Conservation (phyloP, 2,329 filamentous ascomycete genomes). For the Diaporthe helianthi region DNA sequence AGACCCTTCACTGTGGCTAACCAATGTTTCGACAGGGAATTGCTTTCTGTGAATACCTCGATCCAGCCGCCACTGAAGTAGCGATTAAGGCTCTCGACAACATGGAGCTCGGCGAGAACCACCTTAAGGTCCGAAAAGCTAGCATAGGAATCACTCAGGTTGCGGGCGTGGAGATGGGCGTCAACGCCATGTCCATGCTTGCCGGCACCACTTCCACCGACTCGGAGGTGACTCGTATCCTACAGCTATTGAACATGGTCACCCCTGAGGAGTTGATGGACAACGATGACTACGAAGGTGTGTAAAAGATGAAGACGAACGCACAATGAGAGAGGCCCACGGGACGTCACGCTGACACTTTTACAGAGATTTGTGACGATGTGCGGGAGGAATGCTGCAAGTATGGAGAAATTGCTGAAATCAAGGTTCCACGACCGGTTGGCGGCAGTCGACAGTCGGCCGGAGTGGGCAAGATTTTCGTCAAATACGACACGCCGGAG, state of each 20-base stretch:
- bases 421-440: conserved; percentile 90
- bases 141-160: conserved; percentile 95
- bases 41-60: conserved; percentile 93
- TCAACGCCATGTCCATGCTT: conserved; percentile 97
- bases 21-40: conserved; percentile 71
- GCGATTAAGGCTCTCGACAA: conserved; percentile 91
- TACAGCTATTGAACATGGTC: conserved; percentile 98
- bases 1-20: conserved; percentile 2
- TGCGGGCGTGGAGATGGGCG: conserved; percentile 89
- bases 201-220: conserved; percentile 85
- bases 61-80: conserved; percentile 78
- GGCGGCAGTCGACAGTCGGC: conserved; percentile 83
- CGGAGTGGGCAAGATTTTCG: conserved; percentile 96
- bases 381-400: conserved; percentile 92
- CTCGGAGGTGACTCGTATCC: conserved; percentile 79
- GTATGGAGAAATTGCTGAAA: conserved; percentile 82
- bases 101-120: conserved; percentile 89
- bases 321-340: background rate
- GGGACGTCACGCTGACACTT: background rate
- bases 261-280: conserved; percentile 94
- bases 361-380: conserved; percentile 91
- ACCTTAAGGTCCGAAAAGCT: conserved; percentile 84
- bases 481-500: conserved; percentile 85
- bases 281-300: conserved; percentile 93
- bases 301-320: conserved; percentile 35